These are phyloP conservation scores for Aspergillus nanangensis DNA, from an alignment of 495 filamentous ascomycete species.

Conservation along the genomic window DNA sequence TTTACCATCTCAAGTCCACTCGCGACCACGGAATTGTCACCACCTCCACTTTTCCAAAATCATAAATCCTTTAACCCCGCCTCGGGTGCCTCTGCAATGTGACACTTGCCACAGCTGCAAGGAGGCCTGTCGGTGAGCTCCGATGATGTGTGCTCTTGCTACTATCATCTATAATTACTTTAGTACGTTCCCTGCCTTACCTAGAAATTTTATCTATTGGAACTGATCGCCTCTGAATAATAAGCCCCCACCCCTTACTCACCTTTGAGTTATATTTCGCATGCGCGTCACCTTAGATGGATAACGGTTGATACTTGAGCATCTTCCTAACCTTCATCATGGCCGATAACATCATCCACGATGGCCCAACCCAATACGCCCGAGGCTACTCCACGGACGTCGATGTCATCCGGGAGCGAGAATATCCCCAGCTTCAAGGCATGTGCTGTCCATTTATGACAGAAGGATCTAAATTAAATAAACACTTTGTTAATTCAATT, in stretches of 20 bases:
- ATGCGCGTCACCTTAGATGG: too few species aligned
- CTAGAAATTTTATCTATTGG: background rate
- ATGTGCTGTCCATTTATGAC: conserved; percentile 10
- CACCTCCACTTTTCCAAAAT: too few species aligned
- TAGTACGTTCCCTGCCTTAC: background rate
- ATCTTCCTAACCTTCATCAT: conserved; percentile 8
- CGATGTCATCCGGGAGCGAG: conserved; percentile 60
- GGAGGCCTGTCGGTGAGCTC: conserved; percentile 9
- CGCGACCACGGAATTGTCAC: too few species aligned
- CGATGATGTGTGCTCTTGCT: conserved; percentile 3
- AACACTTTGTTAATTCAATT: too few species aligned
- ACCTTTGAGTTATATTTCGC: too few species aligned
- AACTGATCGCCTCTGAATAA: too few species aligned
- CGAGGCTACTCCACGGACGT: conserved; percentile 60
- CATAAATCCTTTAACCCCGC: background rate
- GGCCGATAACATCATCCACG: conserved; percentile 1
- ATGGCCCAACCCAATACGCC: conserved; percentile 13
- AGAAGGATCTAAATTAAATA: background rate
- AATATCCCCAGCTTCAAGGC: conserved; percentile 88
- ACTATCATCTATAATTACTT: background rate
- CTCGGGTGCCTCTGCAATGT: background rate
- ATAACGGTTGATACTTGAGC: too few species aligned
- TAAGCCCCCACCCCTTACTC: too few species aligned
- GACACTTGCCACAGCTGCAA: background rate
- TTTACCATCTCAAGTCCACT: too few species aligned